Evolutionary conservation across 331 rosid species (phyloP).

Genomic region (Dryas integrifolia): DNA sequence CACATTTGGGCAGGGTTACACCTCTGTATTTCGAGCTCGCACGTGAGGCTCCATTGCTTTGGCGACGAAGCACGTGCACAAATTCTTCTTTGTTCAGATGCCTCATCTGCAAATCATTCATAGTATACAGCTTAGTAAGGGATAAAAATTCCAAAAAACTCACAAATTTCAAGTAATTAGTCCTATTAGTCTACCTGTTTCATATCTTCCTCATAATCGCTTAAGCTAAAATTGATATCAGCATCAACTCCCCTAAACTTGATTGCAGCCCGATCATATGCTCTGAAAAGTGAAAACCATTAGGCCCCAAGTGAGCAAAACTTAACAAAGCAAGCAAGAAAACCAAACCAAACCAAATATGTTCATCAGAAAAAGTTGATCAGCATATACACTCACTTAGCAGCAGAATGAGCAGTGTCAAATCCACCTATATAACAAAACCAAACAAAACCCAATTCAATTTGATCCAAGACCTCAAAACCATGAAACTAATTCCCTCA

Average conservation of each 20-base stretch:
- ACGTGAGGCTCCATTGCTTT: conserved; percentile 45
- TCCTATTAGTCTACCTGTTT: conserved; percentile 26
- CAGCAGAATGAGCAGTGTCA: conserved; percentile 54
- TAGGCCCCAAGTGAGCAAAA: conserved; percentile 9
- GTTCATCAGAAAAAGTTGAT: background rate
- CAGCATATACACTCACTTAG: conserved; percentile 28
- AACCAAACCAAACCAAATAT: background rate
- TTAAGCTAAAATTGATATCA: conserved; percentile 40
- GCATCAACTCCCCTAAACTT: conserved; percentile 53
- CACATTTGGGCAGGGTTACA: conserved; percentile 33
- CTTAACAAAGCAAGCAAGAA: background rate
- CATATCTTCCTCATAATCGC: conserved; percentile 49
- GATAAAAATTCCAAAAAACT: background rate
- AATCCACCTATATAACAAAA: conserved; percentile 42
- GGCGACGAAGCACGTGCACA: conserved; percentile 46
- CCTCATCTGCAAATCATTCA: conserved; percentile 28
- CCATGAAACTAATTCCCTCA: background rate
- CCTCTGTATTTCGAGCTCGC: conserved; percentile 43
- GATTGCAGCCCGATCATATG: conserved; percentile 54
- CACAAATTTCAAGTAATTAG: background rate
- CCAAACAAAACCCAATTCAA: conserved; percentile 6
- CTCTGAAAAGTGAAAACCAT: conserved; percentile 24
- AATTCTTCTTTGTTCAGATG: conserved; percentile 46
- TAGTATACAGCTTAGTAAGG: too few relatives aligned
- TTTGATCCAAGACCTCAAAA: background rate